Base-by-base conservation (phyloP, 257 asterid species). In the Solanum lycopersicoides region DNA sequence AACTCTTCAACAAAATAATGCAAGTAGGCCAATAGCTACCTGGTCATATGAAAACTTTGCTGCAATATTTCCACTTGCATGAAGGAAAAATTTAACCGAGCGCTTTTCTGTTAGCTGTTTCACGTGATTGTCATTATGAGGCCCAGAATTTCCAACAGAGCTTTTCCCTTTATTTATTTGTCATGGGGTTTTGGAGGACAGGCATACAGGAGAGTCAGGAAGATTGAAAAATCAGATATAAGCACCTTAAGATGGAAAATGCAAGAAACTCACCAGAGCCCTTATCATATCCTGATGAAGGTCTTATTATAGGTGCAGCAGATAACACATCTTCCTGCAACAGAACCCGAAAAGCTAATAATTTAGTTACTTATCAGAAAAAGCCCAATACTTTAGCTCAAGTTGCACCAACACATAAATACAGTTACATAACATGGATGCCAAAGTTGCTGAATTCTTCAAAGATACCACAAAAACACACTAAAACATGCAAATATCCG, bases 11-110 rank as follows among this genome's bases (percentile, higher is more conserved):
- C 88, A 83, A 73, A 37, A 86, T 53, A 66, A 71, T 53, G 53
- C 82, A 71, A 7, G 28, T 8, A 50, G 60, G 44, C 76, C 47
- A 79, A 86, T 35, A 45, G 83, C 83, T 88, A 93, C 98, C 96
- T 90, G 92, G 82, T 97, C 93, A 87, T 91, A 94, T 37, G 92
- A 90, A 91, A 95, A 95, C 90, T 90, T 95, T 32, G 96, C 98
- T 15, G 98, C 98, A 88, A 97, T 90, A 68, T 91, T 91, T 82
- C 98, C 98, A 86, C 92, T 93, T 75, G 97, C 94, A 90, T 97
- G 99, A 50, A 95, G 91, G 87, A 92, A 95, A 88, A 95, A 86
- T 86, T 94, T 97, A 83, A 94, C 90, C 10, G 66, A 88, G 90
- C 90, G 83, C 90, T 93, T 93, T 16, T 89, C 92, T 23, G 82